Evolutionary conservation across 1,284 basidiomycete species (phyloP), one percentile per base, ranked within the genome.

Genomic region (Melanopsichium pennsylvanicum): DNA sequence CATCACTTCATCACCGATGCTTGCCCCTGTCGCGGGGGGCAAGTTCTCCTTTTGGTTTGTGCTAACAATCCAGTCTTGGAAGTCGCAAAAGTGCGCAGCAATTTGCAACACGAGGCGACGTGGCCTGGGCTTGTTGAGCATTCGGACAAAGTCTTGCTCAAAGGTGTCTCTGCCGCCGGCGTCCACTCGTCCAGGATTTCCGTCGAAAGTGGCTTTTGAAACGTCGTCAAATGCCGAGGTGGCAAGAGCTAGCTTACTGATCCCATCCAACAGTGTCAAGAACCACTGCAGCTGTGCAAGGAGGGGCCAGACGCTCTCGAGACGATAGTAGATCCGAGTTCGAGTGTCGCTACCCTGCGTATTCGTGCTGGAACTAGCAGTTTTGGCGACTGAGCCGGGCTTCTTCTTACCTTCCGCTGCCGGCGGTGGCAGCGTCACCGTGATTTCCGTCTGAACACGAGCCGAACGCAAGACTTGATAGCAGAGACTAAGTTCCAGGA

Each of bases 261-360:
- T 23, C 0, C 43, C 45, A 23, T 70, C 68, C 25, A 70, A 36
- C 8, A 67, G 49, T 12, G 33, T 36, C 26, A 70, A 34, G 36
- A 66, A 40, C 62, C 68, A 67, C 38, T 70, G 62, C 8, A 70
- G 39, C 32, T 70, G 62, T 5, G 62, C 62, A 10, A 70, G 37
- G 3, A 70, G 41, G 2, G 68, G 51, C 68, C 68, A 70, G 1
- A 70, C 54, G 26, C 56, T 51, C 13, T 66, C 57, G 3, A 66
- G 68, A 7, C 58, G 61, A 34, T 70, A 70, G 47, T 66, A 56
- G 22, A 70, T 49, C 3, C 66, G 60, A 0, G 33, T 18, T n/a
- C 46, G 45, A 3, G 46, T 49, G 18, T 59, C 51, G 8, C 22
- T 31, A 4, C 8, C 27, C 13, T 29, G 27, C 27, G 41, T 32